phyloP scores from a whole-genome alignment of 176 grass and related monocot genomes.

The Eragrostis curvula region DNA sequence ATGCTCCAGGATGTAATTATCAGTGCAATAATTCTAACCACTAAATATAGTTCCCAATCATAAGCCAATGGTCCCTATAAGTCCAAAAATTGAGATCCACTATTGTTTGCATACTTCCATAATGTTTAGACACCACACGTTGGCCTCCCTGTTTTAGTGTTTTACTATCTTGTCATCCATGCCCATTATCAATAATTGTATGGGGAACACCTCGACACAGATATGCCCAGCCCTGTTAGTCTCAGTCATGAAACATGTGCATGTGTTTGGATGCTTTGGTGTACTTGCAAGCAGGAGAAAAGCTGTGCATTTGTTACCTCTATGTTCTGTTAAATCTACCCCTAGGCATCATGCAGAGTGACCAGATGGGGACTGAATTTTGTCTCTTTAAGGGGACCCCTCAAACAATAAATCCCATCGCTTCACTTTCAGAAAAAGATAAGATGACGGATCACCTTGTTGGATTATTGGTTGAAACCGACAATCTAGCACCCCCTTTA shows the following conservation, averaged over 20 bases:
- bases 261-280: neutral
- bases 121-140: neutral
- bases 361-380: neutral
- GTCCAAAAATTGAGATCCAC: conserved; percentile 2
- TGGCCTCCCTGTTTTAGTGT: neutral
- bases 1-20: neutral
- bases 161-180: conserved; percentile 17
- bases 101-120: neutral
- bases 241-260: neutral
- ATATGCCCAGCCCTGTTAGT: neutral
- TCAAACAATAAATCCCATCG: neutral
- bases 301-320: neutral
- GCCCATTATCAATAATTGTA: neutral
- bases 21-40: neutral
- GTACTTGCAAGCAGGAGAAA: neutral
- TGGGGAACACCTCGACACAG: no score
- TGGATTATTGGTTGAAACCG: neutral
- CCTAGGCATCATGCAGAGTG: neutral
- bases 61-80: neutral
- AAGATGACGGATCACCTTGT: neutral
- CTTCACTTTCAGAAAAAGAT: neutral
- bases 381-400: neutral
- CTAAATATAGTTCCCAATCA: neutral
- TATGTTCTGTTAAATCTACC: neutral
- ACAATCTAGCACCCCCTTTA: neutral